Evolutionary conservation across 1,139 yeast genomes (phyloP).

Genomic region (Yamadazyma epiphylla): DNA sequence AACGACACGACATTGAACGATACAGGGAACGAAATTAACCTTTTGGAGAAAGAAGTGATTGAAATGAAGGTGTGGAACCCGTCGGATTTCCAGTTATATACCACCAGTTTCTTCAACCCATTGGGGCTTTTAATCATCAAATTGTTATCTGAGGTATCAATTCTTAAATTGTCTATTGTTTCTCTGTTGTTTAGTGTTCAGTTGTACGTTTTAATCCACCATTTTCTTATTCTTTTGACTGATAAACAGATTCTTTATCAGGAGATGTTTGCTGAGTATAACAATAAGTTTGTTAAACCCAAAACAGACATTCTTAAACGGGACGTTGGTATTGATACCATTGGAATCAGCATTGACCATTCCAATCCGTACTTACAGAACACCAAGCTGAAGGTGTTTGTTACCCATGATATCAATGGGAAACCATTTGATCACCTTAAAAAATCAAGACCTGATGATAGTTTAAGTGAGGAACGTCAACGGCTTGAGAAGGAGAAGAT

Average conservation of each 20-base stretch:
- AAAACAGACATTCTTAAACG: conserved; percentile 49
- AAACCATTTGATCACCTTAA: conserved; percentile 16
- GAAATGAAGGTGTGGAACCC: conserved; percentile 61
- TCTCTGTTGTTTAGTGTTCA: conserved; percentile 35
- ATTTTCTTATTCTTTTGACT: conserved; percentile 45
- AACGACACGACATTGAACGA: too few species aligned
- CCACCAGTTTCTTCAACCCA: conserved; percentile 59
- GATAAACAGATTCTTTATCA: conserved; percentile 61
- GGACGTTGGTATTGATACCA: conserved; percentile 67
- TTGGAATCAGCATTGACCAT: conserved; percentile 28
- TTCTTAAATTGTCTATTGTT: conserved; percentile 35
- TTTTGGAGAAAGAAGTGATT: conserved; percentile 36
- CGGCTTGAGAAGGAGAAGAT: conserved; percentile 13
- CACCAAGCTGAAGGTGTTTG: conserved; percentile 40
- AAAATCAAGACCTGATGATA: conserved; percentile 9
- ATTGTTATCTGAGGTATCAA: conserved; percentile 28
- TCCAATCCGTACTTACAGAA: conserved; percentile 16
- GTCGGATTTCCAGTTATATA: conserved; percentile 43
- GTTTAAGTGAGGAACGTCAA: conserved; percentile 10
- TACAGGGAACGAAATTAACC: conserved; percentile 14
- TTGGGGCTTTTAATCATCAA: conserved; percentile 37
- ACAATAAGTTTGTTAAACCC: conserved; percentile 64
- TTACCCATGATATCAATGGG: conserved; percentile 46
- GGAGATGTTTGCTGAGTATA: conserved; percentile 63
- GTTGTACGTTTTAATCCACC: conserved; percentile 36